Evolutionary conservation across 805 yeast genomes (phyloP).

Genomic region (Metschnikowia arizonensis): DNA sequence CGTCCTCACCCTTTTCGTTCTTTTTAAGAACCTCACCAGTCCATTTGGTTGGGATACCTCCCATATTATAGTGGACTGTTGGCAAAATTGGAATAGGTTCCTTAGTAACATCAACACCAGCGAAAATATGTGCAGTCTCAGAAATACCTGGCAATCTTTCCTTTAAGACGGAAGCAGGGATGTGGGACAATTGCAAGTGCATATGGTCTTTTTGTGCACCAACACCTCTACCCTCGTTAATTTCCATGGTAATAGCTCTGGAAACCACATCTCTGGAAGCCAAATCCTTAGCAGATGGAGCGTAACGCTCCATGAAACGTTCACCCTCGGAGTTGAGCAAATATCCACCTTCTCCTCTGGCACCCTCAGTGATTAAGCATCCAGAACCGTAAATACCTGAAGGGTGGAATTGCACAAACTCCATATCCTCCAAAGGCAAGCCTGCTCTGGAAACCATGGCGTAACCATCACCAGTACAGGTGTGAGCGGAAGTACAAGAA

Average conservation of each 20-base stretch:
- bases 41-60: slow-evolving; percentile 98
- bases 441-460: slow-evolving; percentile 99
- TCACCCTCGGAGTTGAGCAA: slow-evolving; percentile 96
- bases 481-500: slow-evolving; percentile 98
- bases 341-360: slow-evolving; percentile 99
- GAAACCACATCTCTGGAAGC: slow-evolving; percentile 98
- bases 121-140: slow-evolving; percentile 96
- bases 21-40: slow-evolving; percentile 88
- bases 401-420: slow-evolving; percentile 98
- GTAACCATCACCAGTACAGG: slow-evolving; percentile 98
- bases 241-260: slow-evolving; percentile 97
- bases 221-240: slow-evolving; percentile 98
- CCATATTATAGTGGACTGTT: slow-evolving; percentile 99
- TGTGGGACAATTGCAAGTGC: slow-evolving; percentile 86
- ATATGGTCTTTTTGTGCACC: slow-evolving; percentile 96
- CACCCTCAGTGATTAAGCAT: slow-evolving; percentile 98
- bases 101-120: slow-evolving; percentile 99
- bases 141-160: slow-evolving; percentile 99
- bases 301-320: slow-evolving; percentile 98
- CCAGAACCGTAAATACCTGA: slow-evolving; percentile 99
- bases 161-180: slow-evolving; percentile 85
- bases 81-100: slow-evolving; percentile 98
- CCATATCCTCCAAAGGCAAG: slow-evolving; percentile 94
- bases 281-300: slow-evolving; percentile 96
- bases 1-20: slow-evolving; percentile 85